Conservation (phyloP, 139 green algal genomes). For the Micractinium sp. region DNA sequence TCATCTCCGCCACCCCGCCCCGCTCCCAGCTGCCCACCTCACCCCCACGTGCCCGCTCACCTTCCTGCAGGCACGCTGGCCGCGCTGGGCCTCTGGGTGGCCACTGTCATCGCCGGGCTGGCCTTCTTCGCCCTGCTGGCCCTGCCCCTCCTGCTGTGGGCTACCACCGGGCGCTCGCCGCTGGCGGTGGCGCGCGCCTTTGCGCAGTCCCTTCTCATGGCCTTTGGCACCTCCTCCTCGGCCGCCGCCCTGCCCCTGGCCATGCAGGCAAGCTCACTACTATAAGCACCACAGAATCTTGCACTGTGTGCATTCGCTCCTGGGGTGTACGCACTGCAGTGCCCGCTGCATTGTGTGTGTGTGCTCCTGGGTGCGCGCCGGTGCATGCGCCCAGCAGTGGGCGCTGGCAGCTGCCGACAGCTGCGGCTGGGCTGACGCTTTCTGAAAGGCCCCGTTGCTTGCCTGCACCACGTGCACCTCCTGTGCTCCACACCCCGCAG, state of each 20-base stretch:
- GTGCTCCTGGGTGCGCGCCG: background rate
- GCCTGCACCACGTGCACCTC: background rate
- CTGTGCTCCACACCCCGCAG: background rate
- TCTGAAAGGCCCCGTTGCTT: too few relatives aligned
- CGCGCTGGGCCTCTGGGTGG: constrained; percentile 60
- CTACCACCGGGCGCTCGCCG: constrained; percentile 44
- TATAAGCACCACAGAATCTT: too few relatives aligned
- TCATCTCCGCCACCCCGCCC: background rate
- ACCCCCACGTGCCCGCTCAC: background rate
- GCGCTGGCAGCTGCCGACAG: too few relatives aligned
- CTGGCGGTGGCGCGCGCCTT: constrained; percentile 15
- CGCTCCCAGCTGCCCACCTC: background rate
- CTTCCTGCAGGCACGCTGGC: constrained; percentile 21
- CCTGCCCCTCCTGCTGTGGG: constrained; percentile 51
- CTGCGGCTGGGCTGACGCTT: too few relatives aligned
- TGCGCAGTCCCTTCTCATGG: constrained; percentile 52
- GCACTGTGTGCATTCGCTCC: background rate
- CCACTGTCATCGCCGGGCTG: constrained; percentile 57
- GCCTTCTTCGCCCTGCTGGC: constrained; percentile 45
- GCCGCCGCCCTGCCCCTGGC: constrained; percentile 60
- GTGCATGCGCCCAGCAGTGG: too few relatives aligned
- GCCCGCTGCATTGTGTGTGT: background rate
- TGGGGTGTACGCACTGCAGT: background rate
- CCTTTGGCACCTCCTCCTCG: constrained; percentile 61
- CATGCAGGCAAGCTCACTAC: constrained; percentile 30